Base-by-base conservation (phyloP, 2,329 filamentous ascomycete genomes). In the Aureobasidium pullulans region DNA sequence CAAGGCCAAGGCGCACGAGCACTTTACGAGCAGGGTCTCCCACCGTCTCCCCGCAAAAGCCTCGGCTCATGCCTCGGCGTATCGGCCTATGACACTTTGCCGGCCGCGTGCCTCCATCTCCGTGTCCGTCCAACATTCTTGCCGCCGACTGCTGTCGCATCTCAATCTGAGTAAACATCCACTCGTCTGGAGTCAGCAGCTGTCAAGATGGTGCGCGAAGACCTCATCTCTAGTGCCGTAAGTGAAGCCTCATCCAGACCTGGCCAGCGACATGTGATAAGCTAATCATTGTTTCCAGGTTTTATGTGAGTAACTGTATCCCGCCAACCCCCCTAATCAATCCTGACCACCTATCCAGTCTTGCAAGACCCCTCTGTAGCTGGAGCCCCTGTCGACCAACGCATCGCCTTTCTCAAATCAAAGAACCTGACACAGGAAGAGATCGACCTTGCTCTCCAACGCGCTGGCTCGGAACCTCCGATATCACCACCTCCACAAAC, bases 371-470 rank as follows among this genome's bases (percentile, higher is more conserved):
- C 94, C 10, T 95, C 87, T 54, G 93, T 99, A 66, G 85, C 90
- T 39, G 84, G 85, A 9, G 93, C 94, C 5, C 88, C 94, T n/a
- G 77, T 96, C 63, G 94, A 97, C 70, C 96, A 94, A 75, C 86
- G 90, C 64, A 83, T 97, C 61, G 88, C 91, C 8, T 99, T 99
- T 67, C 81, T 99, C 19, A 89, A 92, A 73, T 95, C 92, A 7
- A 99, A 99, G 77, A 97, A 99, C 73, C 82, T 99, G 58, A 97
- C 93, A 0, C 89, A 94, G 72, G 93, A 97, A 75, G 95, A 99
- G 76, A 88, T 99, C 68, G 89, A 94, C 70, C 80, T 84, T 39
- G 89, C 95, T 15, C 81, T 99, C 65, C 82, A 89, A 43, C 85
- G 93, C 68, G 85, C 84, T 48, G 85, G 87, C 64, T 84, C 84